phyloP scores from a whole-genome alignment of 176 grass and related monocot genomes.

The Paspalum vaginatum region DNA sequence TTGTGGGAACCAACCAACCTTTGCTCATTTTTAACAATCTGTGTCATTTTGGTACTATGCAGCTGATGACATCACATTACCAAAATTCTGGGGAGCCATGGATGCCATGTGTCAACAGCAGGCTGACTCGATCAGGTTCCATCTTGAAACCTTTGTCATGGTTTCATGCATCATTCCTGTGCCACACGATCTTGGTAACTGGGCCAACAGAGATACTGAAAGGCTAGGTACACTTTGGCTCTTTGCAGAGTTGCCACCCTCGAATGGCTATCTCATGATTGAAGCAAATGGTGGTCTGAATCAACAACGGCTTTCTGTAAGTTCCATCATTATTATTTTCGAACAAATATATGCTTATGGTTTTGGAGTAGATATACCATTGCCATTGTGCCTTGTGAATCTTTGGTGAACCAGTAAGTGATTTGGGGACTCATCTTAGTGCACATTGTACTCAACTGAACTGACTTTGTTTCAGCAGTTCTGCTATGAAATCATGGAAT shows the following conservation, averaged over 20 bases:
- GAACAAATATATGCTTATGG: background rate
- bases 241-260: slow-evolving; percentile 69
- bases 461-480: slow-evolving; percentile 1
- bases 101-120: slow-evolving; percentile 72
- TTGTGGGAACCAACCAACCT: background rate
- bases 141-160: slow-evolving; percentile 38
- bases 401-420: background rate
- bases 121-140: slow-evolving; percentile 67
- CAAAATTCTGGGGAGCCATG: slow-evolving; percentile 68
- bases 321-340: slow-evolving; percentile 37
- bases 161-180: slow-evolving; percentile 3
- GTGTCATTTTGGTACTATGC: slow-evolving; percentile 33
- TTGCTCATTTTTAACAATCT: background rate
- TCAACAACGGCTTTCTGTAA: slow-evolving; percentile 95
- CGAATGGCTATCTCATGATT: slow-evolving; percentile 95
- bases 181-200: slow-evolving; percentile 17
- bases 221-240: background rate
- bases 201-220: slow-evolving; percentile 10
- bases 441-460: background rate
- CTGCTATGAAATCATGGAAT: background rate
- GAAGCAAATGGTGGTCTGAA: slow-evolving; percentile 99
- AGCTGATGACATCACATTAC: slow-evolving; percentile 80
- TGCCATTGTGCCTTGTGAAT: slow-evolving; percentile 29
- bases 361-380: slow-evolving; percentile 19
- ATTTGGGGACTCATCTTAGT: background rate